These are phyloP conservation scores for Penicillium ucsense DNA, from an alignment of 495 filamentous ascomycete species.

Conservation along the genomic window DNA sequence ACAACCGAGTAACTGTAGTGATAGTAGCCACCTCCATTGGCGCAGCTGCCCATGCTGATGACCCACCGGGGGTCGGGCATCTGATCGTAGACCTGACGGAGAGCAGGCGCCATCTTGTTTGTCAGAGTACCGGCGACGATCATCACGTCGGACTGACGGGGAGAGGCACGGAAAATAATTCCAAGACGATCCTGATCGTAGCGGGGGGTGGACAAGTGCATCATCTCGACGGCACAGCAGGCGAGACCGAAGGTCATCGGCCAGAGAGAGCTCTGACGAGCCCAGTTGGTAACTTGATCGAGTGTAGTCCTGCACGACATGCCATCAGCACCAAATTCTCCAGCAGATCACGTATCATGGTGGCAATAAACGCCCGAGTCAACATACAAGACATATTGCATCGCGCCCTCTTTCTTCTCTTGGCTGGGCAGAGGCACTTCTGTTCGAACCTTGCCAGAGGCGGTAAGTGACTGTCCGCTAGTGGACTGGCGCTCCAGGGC, in stretches of 20 bases:
- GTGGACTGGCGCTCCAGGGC: constrained; percentile 37
- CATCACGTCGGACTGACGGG: constrained; percentile 95
- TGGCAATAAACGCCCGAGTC: background rate
- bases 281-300: constrained; percentile 91
- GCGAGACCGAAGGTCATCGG: constrained; percentile 97
- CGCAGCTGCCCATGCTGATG: constrained; percentile 88
- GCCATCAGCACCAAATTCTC: constrained; percentile 1
- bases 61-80: constrained; percentile 98
- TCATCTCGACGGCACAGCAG: constrained; percentile 97
- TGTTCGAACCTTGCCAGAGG: constrained; percentile 43
- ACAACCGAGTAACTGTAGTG: constrained; percentile 94
- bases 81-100: constrained; percentile 94
- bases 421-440: constrained; percentile 86
- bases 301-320: constrained; percentile 60
- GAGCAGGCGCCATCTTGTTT: constrained; percentile 95
- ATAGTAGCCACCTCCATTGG: constrained; percentile 95
- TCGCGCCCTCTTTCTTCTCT: constrained; percentile 84
- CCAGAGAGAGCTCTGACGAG: constrained; percentile 86
- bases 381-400: constrained; percentile 95
- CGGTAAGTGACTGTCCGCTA: constrained; percentile 28
- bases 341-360: too few species aligned
- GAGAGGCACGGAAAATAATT: constrained; percentile 95
- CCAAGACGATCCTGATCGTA: constrained; percentile 95
- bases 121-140: constrained; percentile 93
- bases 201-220: constrained; percentile 91